These are phyloP conservation scores for Dipodascopsis tothii DNA, from an alignment of 805 yeast species.

Conservation along the genomic window DNA sequence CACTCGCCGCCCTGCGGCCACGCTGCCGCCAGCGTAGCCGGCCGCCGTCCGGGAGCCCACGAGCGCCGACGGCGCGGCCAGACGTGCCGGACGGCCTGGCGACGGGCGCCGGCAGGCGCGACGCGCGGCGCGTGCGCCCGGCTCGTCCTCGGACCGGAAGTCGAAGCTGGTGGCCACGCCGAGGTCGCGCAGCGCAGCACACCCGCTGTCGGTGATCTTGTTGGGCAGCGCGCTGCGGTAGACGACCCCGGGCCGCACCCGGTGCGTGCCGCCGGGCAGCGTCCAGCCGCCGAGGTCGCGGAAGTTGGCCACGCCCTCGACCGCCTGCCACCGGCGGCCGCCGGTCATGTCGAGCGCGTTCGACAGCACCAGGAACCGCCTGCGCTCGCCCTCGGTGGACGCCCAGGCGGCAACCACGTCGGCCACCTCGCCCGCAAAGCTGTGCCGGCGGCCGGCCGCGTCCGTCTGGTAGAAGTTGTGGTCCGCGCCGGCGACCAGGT, in stretches of 20 bases:
- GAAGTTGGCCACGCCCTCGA: conserved; percentile 65
- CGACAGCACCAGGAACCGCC: conserved; percentile 43
- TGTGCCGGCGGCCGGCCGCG: conserved; percentile 34
- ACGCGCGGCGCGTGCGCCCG: too few species aligned
- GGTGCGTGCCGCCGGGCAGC: conserved; percentile 30
- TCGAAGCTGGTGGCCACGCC: conserved; percentile 56
- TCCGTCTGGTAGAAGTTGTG: conserved; percentile 66
- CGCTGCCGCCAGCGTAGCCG: too few species aligned
- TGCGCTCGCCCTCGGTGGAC: conserved; percentile 40
- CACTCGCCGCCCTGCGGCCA: too few species aligned
- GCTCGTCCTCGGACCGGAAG: too few species aligned
- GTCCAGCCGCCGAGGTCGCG: conserved; percentile 76
- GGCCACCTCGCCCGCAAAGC: conserved; percentile 51
- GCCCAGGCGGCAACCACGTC: conserved; percentile 43
- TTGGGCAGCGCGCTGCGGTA: conserved; percentile 61
- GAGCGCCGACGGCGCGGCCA: too few species aligned
- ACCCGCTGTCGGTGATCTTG: conserved; percentile 46
- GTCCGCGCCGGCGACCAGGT: conserved; percentile 60
- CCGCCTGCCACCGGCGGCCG: conserved; percentile 50
- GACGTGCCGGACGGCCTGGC: too few species aligned
- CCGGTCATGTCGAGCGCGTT: conserved; percentile 31
- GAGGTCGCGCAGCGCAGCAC: conserved; percentile 35
- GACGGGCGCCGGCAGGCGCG: too few species aligned
- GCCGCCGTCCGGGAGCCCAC: too few species aligned
- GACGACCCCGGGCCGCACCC: conserved; percentile 43